Evolutionary conservation across 2,329 filamentous ascomycete genomes (phyloP), one percentile per base, ranked within the genome.

Genomic region (Huntiella moniliformis): DNA sequence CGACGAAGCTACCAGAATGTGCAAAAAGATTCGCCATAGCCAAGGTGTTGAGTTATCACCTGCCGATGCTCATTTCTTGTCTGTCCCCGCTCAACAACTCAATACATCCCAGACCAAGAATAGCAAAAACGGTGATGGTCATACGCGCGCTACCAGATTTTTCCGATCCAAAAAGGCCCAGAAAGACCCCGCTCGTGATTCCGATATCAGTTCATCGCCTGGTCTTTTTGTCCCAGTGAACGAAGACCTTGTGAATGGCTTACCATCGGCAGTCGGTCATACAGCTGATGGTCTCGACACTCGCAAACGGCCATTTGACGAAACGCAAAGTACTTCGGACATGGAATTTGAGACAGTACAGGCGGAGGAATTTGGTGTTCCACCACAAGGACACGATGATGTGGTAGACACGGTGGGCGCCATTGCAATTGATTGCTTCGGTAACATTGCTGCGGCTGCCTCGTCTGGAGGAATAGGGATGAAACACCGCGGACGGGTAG

Each of bases 401-500:
- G 72, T 98, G 54, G 92, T 81, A 2, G 91, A 98, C 64, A 98
- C 91, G 10, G 86, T 98, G 49, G 91, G 92, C 38, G 91, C 87
- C 22, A 94, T 98, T 56, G 91, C 86, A 8, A 79, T 98, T 52
- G 91, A 98, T 56, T 71, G 73, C 42, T 74, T 71, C 54, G 91
- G 91, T 12, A 79, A 81, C 49, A 94, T 98, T 57, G 88, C 92
- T 4, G 91, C 88, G 3, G 91, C 82, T 12, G 94, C 91, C 1
- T 98, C 91, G 2, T 98, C 92, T 12, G 91, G 91, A 4, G 91
- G 91, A 1, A 98, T 98, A 58, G 88, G 91, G 22, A 95, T 98
- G 88, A 98, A 98, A 59, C 87, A 94, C 60, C 76, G 77, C 50
- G 92, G 91, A 4, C 80, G 91, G 33, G 73, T 94, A 51, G 92